These are phyloP conservation scores for Vigna unguiculata DNA, from an alignment of 306 rosid species.

Conservation along the genomic window DNA sequence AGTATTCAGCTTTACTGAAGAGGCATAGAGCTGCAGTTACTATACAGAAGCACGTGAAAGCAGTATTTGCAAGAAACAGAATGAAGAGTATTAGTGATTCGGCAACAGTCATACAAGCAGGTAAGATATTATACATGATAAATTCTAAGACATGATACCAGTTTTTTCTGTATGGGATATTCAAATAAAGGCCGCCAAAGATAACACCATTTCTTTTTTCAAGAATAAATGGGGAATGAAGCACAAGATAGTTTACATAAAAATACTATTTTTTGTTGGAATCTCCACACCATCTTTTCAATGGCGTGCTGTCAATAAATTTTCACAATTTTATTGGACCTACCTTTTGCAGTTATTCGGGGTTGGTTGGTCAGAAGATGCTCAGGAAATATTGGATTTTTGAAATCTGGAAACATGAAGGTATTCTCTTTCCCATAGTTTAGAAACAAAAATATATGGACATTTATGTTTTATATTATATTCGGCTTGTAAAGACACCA, in stretches of 20 bases:
- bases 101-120: conserved; percentile 75
- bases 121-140: conserved; percentile 44
- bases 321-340: conserved; percentile 37
- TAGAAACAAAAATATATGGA: conserved; percentile 22
- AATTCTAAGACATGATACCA: conserved; percentile 3
- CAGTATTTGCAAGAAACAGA: conserved; percentile 57
- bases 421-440: conserved; percentile 52
- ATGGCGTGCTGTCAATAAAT: conserved; percentile 6
- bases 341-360: conserved; percentile 69
- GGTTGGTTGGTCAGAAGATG: conserved; percentile 90
- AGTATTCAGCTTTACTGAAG: conserved; percentile 60
- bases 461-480: conserved; percentile 7
- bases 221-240: background rate
- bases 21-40: conserved; percentile 75
- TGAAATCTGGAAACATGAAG: conserved; percentile 61
- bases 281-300: conserved; percentile 9
- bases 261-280: background rate
- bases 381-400: conserved; percentile 79
- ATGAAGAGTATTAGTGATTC: conserved; percentile 58
- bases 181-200: background rate
- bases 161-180: conserved; percentile 20
- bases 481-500: conserved; percentile 30
- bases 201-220: background rate
- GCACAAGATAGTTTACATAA: conserved; percentile 12
- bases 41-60: conserved; percentile 76